Conservation (phyloP, 805 yeast genomes). For the Debaryomyces castellii region DNA sequence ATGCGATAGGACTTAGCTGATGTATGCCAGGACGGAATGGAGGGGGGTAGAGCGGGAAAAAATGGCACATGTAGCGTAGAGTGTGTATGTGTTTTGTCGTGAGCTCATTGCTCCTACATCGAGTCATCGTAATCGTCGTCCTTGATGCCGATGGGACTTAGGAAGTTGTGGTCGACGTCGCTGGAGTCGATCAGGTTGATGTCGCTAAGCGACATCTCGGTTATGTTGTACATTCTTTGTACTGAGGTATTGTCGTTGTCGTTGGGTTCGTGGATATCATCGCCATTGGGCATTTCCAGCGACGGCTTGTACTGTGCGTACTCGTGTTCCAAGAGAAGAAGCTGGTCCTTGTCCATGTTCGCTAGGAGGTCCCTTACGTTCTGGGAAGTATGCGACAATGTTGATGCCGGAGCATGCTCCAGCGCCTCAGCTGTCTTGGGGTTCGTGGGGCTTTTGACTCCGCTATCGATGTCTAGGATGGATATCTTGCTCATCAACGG, state of each 20-base stretch:
- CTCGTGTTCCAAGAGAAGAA: neutral
- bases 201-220: constrained; percentile 22
- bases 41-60: too few species aligned
- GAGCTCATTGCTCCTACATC: too few species aligned
- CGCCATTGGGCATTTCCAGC: too few species aligned
- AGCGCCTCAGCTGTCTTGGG: neutral
- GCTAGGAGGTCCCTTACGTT: neutral
- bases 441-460: neutral
- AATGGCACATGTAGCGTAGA: too few species aligned
- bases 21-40: too few species aligned
- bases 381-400: neutral
- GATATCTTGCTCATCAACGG: neutral
- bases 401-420: neutral
- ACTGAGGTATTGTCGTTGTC: neutral
- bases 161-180: constrained; percentile 2
- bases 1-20: too few species aligned
- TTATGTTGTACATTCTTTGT: constrained; percentile 16
- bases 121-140: neutral
- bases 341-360: neutral
- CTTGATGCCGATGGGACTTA: neutral
- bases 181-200: constrained; percentile 21
- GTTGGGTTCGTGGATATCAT: too few species aligned
- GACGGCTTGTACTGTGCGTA: neutral
- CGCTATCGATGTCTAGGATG: neutral
- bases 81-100: too few species aligned